phyloP scores from a whole-genome alignment of 2,329 filamentous ascomycete genomes.

The Pyricularia sp. region DNA sequence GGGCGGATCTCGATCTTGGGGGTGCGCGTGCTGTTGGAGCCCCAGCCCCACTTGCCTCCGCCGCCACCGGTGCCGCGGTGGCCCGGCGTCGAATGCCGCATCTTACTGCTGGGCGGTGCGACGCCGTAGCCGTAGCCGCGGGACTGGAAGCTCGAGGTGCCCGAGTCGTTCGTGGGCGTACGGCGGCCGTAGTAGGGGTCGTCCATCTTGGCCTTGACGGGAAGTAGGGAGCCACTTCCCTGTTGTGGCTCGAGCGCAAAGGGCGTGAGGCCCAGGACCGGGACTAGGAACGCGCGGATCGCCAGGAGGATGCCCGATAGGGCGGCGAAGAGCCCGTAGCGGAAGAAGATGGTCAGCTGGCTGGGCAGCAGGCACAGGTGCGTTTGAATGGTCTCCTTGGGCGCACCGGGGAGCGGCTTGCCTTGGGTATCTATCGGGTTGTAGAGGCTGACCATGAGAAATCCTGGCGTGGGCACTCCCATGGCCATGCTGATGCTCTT shows the following conservation, averaged over 20 bases:
- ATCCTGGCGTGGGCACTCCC: conserved; percentile 79
- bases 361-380: conserved; percentile 85
- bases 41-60: conserved; percentile 32
- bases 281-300: conserved; percentile 43
- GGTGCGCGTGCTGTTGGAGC: conserved; percentile 15
- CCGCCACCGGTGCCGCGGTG: conserved; percentile 4
- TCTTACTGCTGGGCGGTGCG: conserved; percentile 7
- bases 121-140: conserved; percentile 3
- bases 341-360: conserved; percentile 71
- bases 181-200: conserved; percentile 15
- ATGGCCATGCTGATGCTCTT: conserved; percentile 95
- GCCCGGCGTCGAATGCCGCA: conserved; percentile 15
- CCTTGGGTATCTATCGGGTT: conserved; percentile 65
- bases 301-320: conserved; percentile 36
- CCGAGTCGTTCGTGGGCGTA: conserved; percentile 9
- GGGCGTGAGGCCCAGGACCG: conserved; percentile 36
- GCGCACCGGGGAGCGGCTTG: conserved; percentile 28
- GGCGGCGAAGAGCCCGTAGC: conserved; percentile 55
- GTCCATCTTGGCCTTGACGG: conserved; percentile 42
- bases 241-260: conserved; percentile 35
- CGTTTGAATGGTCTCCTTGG: conserved; percentile 59
- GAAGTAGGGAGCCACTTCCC: conserved; percentile 18
- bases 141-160: conserved; percentile 16
- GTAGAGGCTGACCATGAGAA: conserved; percentile 80
- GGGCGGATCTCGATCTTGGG: conserved; percentile 38